phyloP scores from a whole-genome alignment of 257 asterid species.

The Avicennia marina region DNA sequence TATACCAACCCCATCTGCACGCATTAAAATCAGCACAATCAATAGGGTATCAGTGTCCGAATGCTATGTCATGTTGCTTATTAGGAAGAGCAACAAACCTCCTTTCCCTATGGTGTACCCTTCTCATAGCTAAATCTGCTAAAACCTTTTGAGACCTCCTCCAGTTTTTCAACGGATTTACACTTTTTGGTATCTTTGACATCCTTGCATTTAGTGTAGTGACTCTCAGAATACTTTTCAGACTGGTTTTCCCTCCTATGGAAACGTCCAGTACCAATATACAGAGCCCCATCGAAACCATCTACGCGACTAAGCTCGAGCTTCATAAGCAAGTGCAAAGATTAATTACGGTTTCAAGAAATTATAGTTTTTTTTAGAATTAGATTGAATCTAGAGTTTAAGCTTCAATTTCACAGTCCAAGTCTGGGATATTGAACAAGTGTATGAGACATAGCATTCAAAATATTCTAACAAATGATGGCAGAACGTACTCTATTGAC shows the following conservation, averaged over 20 bases:
- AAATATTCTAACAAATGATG: neutral
- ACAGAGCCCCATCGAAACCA: conserved; percentile 50
- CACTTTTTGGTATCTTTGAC: conserved; percentile 8
- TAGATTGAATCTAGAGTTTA: no score
- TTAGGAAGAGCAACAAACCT: conserved; percentile 25
- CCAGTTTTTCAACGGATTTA: conserved; percentile 37
- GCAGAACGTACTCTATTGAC: conserved; percentile 21
- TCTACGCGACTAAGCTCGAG: conserved; percentile 58
- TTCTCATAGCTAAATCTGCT: conserved; percentile 44
- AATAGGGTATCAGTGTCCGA: no score
- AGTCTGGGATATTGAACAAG: neutral
- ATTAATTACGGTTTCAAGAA: no score
- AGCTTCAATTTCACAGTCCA: no score
- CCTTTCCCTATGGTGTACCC: conserved; percentile 59
- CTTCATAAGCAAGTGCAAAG: conserved; percentile 24
- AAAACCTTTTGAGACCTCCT: conserved; percentile 35
- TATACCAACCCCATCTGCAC: conserved; percentile 77
- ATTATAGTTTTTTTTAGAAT: no score
- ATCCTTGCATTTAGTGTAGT: conserved; percentile 15
- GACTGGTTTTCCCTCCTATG: conserved; percentile 59
- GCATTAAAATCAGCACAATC: no score
- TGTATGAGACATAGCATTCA: neutral
- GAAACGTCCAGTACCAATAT: conserved; percentile 69
- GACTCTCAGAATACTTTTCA: conserved; percentile 29
- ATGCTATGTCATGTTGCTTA: no score